phyloP scores from a whole-genome alignment of 202 grass and related monocot genomes.

The Carex sylvatica region DNA sequence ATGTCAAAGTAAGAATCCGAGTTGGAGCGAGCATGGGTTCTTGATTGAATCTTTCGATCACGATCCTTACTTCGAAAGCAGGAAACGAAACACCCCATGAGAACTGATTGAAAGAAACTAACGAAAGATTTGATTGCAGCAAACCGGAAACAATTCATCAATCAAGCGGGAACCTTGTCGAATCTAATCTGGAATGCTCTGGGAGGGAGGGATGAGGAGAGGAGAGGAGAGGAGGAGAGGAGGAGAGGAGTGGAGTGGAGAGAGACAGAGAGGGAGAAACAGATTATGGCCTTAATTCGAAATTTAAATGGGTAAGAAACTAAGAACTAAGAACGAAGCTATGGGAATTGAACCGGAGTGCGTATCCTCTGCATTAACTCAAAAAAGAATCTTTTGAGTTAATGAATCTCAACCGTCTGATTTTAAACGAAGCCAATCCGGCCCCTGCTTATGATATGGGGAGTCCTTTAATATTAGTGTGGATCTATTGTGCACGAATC shows the following conservation, averaged over 20 bases:
- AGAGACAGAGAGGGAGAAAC: constrained; percentile 4
- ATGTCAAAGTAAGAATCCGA: background rate
- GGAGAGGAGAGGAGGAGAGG: constrained; percentile 7
- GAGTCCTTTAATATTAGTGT: no score
- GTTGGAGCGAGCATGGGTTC: background rate
- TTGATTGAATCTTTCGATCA: background rate
- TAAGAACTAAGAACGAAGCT: background rate
- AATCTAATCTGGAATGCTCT: constrained; percentile 16
- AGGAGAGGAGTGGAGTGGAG: constrained; percentile 25
- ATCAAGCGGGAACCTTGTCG: background rate
- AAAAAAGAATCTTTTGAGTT: no score
- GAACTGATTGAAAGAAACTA: constrained; percentile 54
- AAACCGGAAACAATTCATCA: constrained; percentile 46
- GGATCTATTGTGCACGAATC: no score
- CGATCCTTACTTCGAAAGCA: constrained; percentile 41
- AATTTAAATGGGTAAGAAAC: constrained; percentile 39
- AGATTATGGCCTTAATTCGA: background rate
- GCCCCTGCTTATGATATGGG: no score
- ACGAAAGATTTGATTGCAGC: constrained; percentile 40
- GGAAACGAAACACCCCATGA: constrained; percentile 54
- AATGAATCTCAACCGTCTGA: no score
- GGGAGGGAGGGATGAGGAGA: background rate
- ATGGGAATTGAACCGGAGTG: background rate
- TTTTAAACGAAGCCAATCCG: no score
- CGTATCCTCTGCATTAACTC: no score